Evolutionary conservation across 331 rosid genomes (phyloP), one percentile per base, ranked within the genome.

Genomic region (Acacia pycnantha): DNA sequence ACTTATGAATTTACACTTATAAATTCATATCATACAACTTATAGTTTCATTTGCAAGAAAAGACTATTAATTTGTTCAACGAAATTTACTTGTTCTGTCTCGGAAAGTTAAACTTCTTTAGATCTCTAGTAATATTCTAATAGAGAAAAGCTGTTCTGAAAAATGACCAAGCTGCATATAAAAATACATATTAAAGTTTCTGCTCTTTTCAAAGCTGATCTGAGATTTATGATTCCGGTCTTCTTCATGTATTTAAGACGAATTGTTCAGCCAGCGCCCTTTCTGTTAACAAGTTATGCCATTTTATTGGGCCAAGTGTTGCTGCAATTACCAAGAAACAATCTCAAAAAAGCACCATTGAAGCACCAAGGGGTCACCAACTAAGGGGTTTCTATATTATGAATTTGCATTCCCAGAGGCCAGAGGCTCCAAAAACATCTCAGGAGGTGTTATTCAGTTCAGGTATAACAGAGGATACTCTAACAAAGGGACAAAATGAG

Each of bases 391-490:
- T 14, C 48, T n/a, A 16, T 22, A 59, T 59, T 26, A 26, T 16
- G 77, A 80, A 35, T 74, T 43, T 65, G 68, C 62, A 79, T 15
- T 79, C 71, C 41, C 41, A 37, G 41, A 37, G 41, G 41, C 24
- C 27, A 76, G 2, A 82, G 88, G 70, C 82, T 82, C 79, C 66
- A 70, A 78, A 70, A 66, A 67, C 61, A 76, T 33, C 62, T 73
- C 70, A 82, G 70, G 85, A 84, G 88, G 80, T 67, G 78, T 29
- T 43, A 70, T 87, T 53, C 84, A 46, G 78, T 80, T 41, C 68
- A 78, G 77, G 75, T 47, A 16, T 22, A 66, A 66, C 80, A 33
- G 65, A 61, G 51, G 73, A 72, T 43, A 67, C 78, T 33, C 58
- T 48, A 73, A 81, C 78, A 78, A 67, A 73, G 73, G 11, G 85